These are phyloP conservation scores for Cucurbitaria berberidis DNA, from an alignment of 2,329 filamentous ascomycete species.

Conservation along the genomic window DNA sequence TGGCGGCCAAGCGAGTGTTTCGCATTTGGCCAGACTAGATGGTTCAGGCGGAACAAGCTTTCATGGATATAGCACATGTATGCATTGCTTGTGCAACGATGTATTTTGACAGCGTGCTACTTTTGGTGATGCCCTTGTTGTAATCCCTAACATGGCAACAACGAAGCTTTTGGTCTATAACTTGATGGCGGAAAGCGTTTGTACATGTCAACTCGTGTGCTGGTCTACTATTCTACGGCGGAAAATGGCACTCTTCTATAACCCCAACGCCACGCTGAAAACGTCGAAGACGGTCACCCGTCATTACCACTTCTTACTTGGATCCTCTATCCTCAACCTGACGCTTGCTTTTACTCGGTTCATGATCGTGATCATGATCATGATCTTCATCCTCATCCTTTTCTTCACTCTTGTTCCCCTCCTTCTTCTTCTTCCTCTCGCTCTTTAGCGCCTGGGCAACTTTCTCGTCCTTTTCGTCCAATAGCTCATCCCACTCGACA, in stretches of 20 bases:
- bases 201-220: neutral
- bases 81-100: slow-evolving; percentile 19
- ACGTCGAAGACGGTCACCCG: neutral
- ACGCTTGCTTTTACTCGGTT: slow-evolving; percentile 13
- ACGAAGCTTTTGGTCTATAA: too few species aligned
- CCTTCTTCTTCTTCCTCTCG: slow-evolving; percentile 50
- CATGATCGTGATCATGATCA: slow-evolving; percentile 30
- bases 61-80: slow-evolving; percentile 27
- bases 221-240: neutral
- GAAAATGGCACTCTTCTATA: neutral
- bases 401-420: slow-evolving; percentile 46
- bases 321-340: neutral
- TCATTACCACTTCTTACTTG: neutral
- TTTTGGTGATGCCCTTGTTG: neutral
- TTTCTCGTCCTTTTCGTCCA: slow-evolving; percentile 71
- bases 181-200: too few species aligned
- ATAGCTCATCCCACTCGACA: slow-evolving; percentile 83
- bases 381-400: slow-evolving; percentile 40
- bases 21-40: slow-evolving; percentile 26
- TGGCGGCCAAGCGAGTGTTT: neutral
- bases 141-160: neutral
- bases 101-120: neutral
- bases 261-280: neutral
- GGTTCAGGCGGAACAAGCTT: slow-evolving; percentile 16
- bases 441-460: slow-evolving; percentile 61